These are phyloP conservation scores for Lepiota subincarnata DNA, from an alignment of 768 basidiomycete genomes.

Conservation along the genomic window DNA sequence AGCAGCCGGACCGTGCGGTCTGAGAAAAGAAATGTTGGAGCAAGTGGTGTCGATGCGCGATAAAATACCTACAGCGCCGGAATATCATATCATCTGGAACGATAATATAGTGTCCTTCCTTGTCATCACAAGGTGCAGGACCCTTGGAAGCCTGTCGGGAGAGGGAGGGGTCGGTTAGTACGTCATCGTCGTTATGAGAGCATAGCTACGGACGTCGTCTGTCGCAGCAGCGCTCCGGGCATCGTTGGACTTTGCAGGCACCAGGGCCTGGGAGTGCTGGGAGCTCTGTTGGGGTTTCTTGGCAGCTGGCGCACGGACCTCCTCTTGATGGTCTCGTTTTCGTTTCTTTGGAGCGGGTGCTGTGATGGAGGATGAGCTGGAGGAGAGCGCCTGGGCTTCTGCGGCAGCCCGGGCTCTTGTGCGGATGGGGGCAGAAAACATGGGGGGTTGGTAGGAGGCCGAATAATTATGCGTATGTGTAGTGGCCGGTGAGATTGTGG, in stretches of 20 bases:
- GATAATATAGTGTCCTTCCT: conserved; percentile 98
- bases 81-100: conserved; percentile 86
- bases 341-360: conserved; percentile 80
- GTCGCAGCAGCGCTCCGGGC: conserved; percentile 59
- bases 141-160: conserved; percentile 57
- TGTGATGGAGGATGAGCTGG: conserved; percentile 61
- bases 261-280: conserved; percentile 46
- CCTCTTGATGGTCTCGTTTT: conserved; percentile 73
- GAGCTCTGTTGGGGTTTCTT: conserved; percentile 57
- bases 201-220: conserved; percentile 56
- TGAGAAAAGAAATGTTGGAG: conserved; percentile 29
- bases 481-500: conserved; percentile 72
- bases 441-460: conserved; percentile 74
- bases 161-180: conserved; percentile 21
- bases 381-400: conserved; percentile 75
- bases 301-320: conserved; percentile 60
- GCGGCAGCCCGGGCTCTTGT: conserved; percentile 85
- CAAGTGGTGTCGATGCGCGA: conserved; percentile 9
- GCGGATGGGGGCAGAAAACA: conserved; percentile 71
- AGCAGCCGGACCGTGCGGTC: conserved; percentile 89
- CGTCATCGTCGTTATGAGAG: conserved; percentile 12
- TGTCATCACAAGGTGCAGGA: conserved; percentile 83
- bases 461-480: conserved; percentile 71
- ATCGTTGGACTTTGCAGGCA: conserved; percentile 61
- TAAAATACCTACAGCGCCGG: conserved; percentile 63